Evolutionary conservation across 148 eudicot genomes (phyloP), one percentile per base, ranked within the genome.

Genomic region (Rhododendron griersonianum): DNA sequence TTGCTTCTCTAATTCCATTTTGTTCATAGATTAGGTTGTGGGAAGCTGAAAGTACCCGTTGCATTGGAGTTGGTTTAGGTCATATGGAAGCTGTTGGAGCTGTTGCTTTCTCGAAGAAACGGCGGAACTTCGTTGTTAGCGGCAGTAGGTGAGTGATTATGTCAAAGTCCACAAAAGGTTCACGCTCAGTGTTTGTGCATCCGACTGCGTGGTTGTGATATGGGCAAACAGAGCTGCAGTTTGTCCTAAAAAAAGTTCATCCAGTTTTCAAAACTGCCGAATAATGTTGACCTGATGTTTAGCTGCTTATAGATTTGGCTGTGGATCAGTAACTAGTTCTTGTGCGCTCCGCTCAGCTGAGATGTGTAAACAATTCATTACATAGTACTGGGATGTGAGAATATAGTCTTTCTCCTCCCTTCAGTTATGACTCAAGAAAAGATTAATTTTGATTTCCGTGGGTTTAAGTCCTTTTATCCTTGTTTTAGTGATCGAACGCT

Each of bases 1-100:
- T n/a, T 85, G 53, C 9, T 6, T 50, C 33, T 81, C 81, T 11
- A 50, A 69, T 86, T 57, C 82, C 47, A 37, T 84, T 78, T 85
- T 76, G 75, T 87, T 45, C 69, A 63, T 91, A 96, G 99, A 98
- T 96, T 86, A 93, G 99, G 86, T 90, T 95, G 87, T 97, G 99
- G 99, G 95, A 95, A 2, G 86, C 98, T 37, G 92, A 91, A 86
- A 90, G 89, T 71, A 87, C 86, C 81, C 80, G 73, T 48, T 97
- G 98, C 86, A 10, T 94, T 87, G 99, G 98, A 81, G 90, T 93
- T 91, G 98, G 96, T 69, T 65, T 87, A 79, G 99, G 98, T 69
- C 99, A 97, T 90, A 88, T 91, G 92, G 96, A 93, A 83, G 98
- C 95, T 89, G 95, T 97, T 90, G 98, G 98, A 86, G 98, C 98